Evolutionary conservation across 305 asterid species (phyloP), one percentile per base, ranked within the genome.

Genomic region (Withania somnifera): DNA sequence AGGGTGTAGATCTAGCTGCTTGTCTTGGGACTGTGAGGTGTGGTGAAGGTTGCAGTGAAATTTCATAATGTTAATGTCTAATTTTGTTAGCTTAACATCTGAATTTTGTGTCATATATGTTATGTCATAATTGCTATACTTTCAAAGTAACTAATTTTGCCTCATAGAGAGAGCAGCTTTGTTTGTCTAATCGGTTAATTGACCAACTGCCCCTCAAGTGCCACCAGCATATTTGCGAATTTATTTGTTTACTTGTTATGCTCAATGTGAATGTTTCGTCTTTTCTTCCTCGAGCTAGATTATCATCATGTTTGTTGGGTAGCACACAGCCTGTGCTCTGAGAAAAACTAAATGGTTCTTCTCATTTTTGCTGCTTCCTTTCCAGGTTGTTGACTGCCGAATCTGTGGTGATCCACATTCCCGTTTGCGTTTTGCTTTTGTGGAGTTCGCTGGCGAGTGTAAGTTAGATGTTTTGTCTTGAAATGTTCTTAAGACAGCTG

Each of bases 351-450:
- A 20, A 71, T 45, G 78, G 34, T 22, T 13, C 8, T 42, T 75
- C 63, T 75, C 47, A 28, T 50, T 75, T 75, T 51, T 75, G 30
- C 80, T 75, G 57, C 79, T 69, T 32, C 78, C 83, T 86, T 86
- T 81, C 81, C 89, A 95, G 99, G 99, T 95, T 87, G 92, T 93
- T 84, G 99, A 95, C 87, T 95, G 99, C 69, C 95, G 99, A 76
- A 94, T 95, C 69, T 95, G 99, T 80, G 97, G 99, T 57, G 99
- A 95, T 84, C 98, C 99, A 26, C 97, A 95, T 86, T 95, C 98
- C 79, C 98, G 97, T 78, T 97, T 95, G 78, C 99, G 97, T 82
- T 95, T 95, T 84, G 99, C 99, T 81, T 95, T 95, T 79, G 99
- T 95, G 30, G 99, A 95, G 86, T 95, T 95, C 83, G 82, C 93